Evolutionary conservation across 2,329 filamentous ascomycete genomes (phyloP).

Genomic region (Cladophialophora exuberans): DNA sequence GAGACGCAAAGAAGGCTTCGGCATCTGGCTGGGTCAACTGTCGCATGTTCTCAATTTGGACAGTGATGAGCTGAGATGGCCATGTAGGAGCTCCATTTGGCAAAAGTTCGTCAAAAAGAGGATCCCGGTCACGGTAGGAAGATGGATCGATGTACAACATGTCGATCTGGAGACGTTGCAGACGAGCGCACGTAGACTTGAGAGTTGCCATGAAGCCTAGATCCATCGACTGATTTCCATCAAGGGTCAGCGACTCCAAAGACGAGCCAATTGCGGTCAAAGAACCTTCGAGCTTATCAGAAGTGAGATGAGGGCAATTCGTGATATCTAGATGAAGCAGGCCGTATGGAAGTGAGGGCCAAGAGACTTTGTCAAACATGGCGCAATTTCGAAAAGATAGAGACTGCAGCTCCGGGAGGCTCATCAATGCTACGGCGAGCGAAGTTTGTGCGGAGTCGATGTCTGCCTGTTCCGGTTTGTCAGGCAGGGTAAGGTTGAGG

Average conservation of each 20-base stretch:
- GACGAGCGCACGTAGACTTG: constrained; percentile 67
- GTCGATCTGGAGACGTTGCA: constrained; percentile 75
- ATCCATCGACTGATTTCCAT: constrained; percentile 78
- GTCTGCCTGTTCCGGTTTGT: constrained; percentile 26
- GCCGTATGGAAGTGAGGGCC: constrained; percentile 68
- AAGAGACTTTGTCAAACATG: constrained; percentile 67
- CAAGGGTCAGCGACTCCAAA: constrained; percentile 70
- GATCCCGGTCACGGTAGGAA: constrained; percentile 71
- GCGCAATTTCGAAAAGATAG: constrained; percentile 77
- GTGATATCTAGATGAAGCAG: constrained; percentile 72
- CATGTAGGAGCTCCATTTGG: constrained; percentile 64
- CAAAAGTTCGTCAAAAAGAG: constrained; percentile 67
- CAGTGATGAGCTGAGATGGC: constrained; percentile 70
- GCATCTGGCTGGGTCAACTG: constrained; percentile 73
- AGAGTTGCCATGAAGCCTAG: constrained; percentile 73
- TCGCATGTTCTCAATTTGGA: constrained; percentile 77
- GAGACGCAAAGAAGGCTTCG: constrained; percentile 75
- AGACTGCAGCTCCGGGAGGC: constrained; percentile 64
- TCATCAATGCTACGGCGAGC: constrained; percentile 42
- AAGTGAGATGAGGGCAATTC: constrained; percentile 76
- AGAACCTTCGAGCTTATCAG: constrained; percentile 67
- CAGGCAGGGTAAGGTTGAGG: constrained; percentile 38
- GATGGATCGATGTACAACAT: constrained; percentile 76
- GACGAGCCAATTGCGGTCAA: constrained; percentile 67
- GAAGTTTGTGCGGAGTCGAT: constrained; percentile 11